A percentile compares a stretch with the other conserved stretches of the same genome.
These are phyloP conservation scores for Phytophthora syringae DNA, from an alignment of 352 stramenopile species.

Conservation along the genomic window DNA sequence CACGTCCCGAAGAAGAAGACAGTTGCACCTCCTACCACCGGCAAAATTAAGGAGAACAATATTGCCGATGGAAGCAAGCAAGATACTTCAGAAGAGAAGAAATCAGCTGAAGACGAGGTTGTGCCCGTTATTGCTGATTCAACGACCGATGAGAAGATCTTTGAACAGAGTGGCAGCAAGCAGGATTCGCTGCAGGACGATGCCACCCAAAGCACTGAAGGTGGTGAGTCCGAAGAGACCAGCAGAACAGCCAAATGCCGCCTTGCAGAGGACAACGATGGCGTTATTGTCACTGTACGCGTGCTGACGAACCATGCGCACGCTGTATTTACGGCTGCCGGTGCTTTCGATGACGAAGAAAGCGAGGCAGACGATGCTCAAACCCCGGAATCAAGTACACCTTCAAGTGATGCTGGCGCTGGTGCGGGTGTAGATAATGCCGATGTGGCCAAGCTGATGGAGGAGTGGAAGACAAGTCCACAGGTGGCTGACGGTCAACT, in stretches of 20 bases:
- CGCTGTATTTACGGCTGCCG: slow-evolving; percentile 18
- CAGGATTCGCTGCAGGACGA: slow-evolving; percentile 10
- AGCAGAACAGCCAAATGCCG: slow-evolving; percentile 29
- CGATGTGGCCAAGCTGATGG: slow-evolving; percentile 18
- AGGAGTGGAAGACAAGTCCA: slow-evolving; percentile 34
- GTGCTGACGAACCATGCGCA: slow-evolving; percentile 34
- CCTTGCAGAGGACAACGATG: slow-evolving; percentile 37
- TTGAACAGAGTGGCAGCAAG: slow-evolving; percentile 8
- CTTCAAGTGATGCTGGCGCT: neutral
- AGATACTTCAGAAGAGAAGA: slow-evolving; percentile 2
- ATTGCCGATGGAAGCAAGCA: slow-evolving; percentile 1
- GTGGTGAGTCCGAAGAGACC: slow-evolving; percentile 20
- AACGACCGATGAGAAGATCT: slow-evolving; percentile 17
- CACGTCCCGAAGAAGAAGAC: slow-evolving; percentile 48
- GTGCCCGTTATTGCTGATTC: slow-evolving; percentile 4
- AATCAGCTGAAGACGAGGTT: slow-evolving; percentile 7
- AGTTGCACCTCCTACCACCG: slow-evolving; percentile 13
- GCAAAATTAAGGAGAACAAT: slow-evolving; percentile 16
- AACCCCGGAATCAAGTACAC: slow-evolving; percentile 7
- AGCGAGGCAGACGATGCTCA: slow-evolving; percentile 7
- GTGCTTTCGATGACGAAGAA: slow-evolving; percentile 15
- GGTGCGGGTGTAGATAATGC: neutral
- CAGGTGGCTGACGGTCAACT: slow-evolving; percentile 68
- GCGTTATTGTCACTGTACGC: slow-evolving; percentile 41
- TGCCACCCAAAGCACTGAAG: neutral